Conservation (phyloP, 2,329 filamentous ascomycete genomes). For the Phaeoacremonium minimum region DNA sequence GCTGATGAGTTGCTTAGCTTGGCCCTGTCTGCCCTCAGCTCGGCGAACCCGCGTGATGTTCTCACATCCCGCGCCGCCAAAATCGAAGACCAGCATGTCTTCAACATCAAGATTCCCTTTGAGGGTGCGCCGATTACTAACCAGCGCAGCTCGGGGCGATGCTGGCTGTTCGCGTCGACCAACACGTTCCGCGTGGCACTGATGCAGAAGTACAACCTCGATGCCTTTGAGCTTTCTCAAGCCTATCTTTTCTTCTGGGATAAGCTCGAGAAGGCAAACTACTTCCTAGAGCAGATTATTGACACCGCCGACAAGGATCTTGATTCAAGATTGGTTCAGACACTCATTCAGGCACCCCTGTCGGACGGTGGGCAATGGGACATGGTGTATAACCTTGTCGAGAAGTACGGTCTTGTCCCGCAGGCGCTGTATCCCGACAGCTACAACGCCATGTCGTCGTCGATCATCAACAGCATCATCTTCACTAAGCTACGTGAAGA, state of each 20-base stretch:
- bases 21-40: slow-evolving; percentile 68
- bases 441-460: slow-evolving; percentile 71
- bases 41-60: slow-evolving; percentile 61
- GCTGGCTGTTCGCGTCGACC: slow-evolving; percentile 90
- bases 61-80: slow-evolving; percentile 60
- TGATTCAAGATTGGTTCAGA: slow-evolving; percentile 69
- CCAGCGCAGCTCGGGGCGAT: slow-evolving; percentile 75
- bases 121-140: slow-evolving; percentile 84
- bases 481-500: slow-evolving; percentile 87
- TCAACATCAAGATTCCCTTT: slow-evolving; percentile 77
- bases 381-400: slow-evolving; percentile 82
- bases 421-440: slow-evolving; percentile 77
- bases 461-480: slow-evolving; percentile 66
- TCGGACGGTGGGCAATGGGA: slow-evolving; percentile 88
- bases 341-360: slow-evolving; percentile 63
- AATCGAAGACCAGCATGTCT: slow-evolving; percentile 71
- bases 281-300: slow-evolving; percentile 79
- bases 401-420: slow-evolving; percentile 85
- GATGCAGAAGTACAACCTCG: slow-evolving; percentile 76
- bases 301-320: slow-evolving; percentile 68
- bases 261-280: slow-evolving; percentile 89
- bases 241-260: slow-evolving; percentile 91
- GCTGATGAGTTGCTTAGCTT: slow-evolving; percentile 51
- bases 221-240: slow-evolving; percentile 81
- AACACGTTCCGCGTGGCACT: slow-evolving; percentile 87